phyloP scores from a whole-genome alignment of 1,284 basidiomycete genomes.

The Ustilago trichophora region DNA sequence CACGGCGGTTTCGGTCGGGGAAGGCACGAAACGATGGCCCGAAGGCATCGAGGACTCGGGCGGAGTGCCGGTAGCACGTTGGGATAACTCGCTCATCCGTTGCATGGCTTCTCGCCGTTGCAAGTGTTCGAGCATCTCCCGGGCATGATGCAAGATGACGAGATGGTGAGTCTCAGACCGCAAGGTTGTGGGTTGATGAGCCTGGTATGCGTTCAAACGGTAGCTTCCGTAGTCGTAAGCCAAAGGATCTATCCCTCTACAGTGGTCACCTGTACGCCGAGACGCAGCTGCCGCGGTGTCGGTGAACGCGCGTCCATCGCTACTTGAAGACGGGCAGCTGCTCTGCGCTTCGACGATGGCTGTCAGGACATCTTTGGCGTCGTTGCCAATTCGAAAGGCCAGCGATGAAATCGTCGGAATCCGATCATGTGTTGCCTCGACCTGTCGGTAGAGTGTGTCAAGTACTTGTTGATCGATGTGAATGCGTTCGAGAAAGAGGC shows the following conservation, averaged over 20 bases:
- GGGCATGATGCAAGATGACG: slow-evolving; percentile 29
- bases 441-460: slow-evolving; percentile 29
- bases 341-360: slow-evolving; percentile 29
- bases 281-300: too few relatives aligned
- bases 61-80: background rate
- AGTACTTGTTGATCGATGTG: slow-evolving; percentile 36
- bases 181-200: slow-evolving; percentile 27
- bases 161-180: slow-evolving; percentile 46
- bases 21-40: background rate
- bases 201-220: slow-evolving; percentile 35
- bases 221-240: slow-evolving; percentile 5
- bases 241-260: background rate
- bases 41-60: background rate
- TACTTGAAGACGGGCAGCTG: slow-evolving; percentile 20
- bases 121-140: slow-evolving; percentile 49
- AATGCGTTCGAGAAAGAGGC: slow-evolving; percentile 41
- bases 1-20: slow-evolving; percentile 25
- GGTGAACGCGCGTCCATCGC: background rate
- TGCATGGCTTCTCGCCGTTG: slow-evolving; percentile 48
- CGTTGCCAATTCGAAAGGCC: slow-evolving; percentile 24
- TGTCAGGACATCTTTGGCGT: slow-evolving; percentile 43
- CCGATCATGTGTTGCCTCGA: slow-evolving; percentile 17
- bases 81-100: slow-evolving; percentile 3
- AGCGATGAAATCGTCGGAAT: slow-evolving; percentile 18
- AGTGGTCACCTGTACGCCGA: too few relatives aligned